phyloP scores from a whole-genome alignment of 2,329 filamentous ascomycete genomes.

The Calycina herbarum region DNA sequence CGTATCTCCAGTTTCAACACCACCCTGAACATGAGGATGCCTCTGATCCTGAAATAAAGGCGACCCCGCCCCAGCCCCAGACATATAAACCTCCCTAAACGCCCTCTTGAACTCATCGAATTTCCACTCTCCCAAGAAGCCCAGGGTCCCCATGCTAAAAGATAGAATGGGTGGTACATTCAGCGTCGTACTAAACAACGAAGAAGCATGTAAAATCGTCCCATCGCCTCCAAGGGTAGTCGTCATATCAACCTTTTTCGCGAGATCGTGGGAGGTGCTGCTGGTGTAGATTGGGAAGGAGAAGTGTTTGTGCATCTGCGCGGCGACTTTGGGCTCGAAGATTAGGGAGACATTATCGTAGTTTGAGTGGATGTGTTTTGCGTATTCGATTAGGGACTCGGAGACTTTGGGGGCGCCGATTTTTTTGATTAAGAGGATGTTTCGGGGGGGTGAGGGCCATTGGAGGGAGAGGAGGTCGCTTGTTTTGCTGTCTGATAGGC shows the following conservation, averaged over 20 bases:
- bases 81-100: slow-evolving; percentile 91
- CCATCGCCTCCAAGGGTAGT: slow-evolving; percentile 92
- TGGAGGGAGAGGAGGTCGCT: slow-evolving; percentile 64
- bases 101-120: slow-evolving; percentile 90
- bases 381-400: slow-evolving; percentile 40
- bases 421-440: slow-evolving; percentile 69
- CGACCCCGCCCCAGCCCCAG: slow-evolving; percentile 51
- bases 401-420: slow-evolving; percentile 49
- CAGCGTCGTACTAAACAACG: slow-evolving; percentile 77
- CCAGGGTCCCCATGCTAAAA: slow-evolving; percentile 95
- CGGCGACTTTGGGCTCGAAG: slow-evolving; percentile 75
- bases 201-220: slow-evolving; percentile 82
- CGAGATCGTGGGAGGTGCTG: slow-evolving; percentile 49
- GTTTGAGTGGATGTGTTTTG: slow-evolving; percentile 68
- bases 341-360: slow-evolving; percentile 82
- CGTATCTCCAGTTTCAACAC: slow-evolving; percentile 32
- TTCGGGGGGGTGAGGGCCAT: slow-evolving; percentile 68
- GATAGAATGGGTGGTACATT: slow-evolving; percentile 88
- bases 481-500: slow-evolving; percentile 49
- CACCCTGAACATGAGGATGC: slow-evolving; percentile 32
- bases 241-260: slow-evolving; percentile 82
- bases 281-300: slow-evolving; percentile 70
- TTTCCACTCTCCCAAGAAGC: slow-evolving; percentile 95
- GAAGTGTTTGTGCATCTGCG: slow-evolving; percentile 68
- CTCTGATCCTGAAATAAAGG: slow-evolving; percentile 34